These are phyloP conservation scores for Schizophyllum amplum DNA, from an alignment of 1,284 basidiomycete species.

Conservation along the genomic window DNA sequence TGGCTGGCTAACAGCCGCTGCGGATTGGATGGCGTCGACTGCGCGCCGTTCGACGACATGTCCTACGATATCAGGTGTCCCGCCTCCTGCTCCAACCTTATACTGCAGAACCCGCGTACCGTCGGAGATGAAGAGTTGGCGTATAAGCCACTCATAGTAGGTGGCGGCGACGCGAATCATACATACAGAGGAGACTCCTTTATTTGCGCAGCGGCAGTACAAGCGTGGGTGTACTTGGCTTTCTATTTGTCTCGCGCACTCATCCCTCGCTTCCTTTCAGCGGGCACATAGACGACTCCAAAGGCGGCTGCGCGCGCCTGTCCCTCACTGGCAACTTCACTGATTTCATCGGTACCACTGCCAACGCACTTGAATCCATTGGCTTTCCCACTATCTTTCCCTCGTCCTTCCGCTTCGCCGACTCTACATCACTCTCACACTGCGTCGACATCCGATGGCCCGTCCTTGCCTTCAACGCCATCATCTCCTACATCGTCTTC, in stretches of 20 bases:
- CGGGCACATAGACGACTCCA: constrained; percentile 54
- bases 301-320: constrained; percentile 74
- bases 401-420: constrained; percentile 33
- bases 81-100: constrained; percentile 57
- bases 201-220: constrained; percentile 80
- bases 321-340: constrained; percentile 67
- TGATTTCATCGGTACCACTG: constrained; percentile 50
- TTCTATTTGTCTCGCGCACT: constrained; percentile 7
- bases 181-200: constrained; percentile 84
- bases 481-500: constrained; percentile 60
- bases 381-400: constrained; percentile 76
- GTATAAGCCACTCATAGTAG: constrained; percentile 73
- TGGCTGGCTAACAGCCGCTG: constrained; percentile 69
- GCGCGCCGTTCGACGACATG: constrained; percentile 58
- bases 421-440: constrained; percentile 36
- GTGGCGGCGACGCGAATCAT: constrained; percentile 61
- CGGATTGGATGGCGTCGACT: constrained; percentile 63
- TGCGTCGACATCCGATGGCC: constrained; percentile 66
- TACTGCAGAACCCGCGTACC: constrained; percentile 70
- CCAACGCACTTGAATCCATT: constrained; percentile 61
- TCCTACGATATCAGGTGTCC: constrained; percentile 78
- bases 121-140: constrained; percentile 63
- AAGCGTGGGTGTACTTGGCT: constrained; percentile 42
- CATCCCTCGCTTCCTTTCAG: constrained; percentile 34
- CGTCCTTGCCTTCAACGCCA: constrained; percentile 65